Evolutionary conservation across 345 rosid species (phyloP).

Genomic region (Populus deltoides): DNA sequence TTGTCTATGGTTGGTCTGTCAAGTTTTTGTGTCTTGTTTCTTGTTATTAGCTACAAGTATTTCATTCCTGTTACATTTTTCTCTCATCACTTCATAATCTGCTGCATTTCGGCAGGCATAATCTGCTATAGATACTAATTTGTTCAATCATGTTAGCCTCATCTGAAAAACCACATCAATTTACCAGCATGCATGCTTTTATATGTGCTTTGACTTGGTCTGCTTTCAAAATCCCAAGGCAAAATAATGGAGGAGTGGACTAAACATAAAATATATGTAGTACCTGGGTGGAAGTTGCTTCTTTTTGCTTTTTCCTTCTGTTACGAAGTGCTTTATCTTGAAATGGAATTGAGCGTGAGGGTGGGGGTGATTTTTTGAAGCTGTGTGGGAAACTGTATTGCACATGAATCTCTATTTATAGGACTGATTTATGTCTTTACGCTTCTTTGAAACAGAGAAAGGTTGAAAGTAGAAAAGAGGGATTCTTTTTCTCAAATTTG

Average conservation of each 20-base stretch:
- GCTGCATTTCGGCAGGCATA: neutral
- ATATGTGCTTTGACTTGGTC: neutral
- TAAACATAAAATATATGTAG: neutral
- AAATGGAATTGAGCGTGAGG: neutral
- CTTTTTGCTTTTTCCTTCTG: neutral
- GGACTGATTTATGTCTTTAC: conserved; percentile 20
- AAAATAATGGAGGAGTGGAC: neutral
- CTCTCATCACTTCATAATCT: neutral
- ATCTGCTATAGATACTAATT: neutral
- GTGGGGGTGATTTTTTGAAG: neutral
- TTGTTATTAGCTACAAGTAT: neutral
- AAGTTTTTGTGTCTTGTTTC: neutral
- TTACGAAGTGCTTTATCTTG: neutral
- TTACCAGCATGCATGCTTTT: neutral
- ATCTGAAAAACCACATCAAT: neutral
- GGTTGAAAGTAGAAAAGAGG: conserved; percentile 9
- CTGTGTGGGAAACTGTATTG: conserved; percentile 3
- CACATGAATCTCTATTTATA: conserved; percentile 15
- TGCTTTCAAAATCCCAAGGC: neutral
- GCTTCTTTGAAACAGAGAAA: conserved; percentile 40
- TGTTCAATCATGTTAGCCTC: neutral
- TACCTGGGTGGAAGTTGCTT: neutral
- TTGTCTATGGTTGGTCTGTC: neutral
- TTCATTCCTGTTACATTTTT: neutral
- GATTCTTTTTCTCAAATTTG: conserved; percentile 27